Base-by-base conservation (phyloP, 2,329 filamentous ascomycete species). In the Onygenales sp. region DNA sequence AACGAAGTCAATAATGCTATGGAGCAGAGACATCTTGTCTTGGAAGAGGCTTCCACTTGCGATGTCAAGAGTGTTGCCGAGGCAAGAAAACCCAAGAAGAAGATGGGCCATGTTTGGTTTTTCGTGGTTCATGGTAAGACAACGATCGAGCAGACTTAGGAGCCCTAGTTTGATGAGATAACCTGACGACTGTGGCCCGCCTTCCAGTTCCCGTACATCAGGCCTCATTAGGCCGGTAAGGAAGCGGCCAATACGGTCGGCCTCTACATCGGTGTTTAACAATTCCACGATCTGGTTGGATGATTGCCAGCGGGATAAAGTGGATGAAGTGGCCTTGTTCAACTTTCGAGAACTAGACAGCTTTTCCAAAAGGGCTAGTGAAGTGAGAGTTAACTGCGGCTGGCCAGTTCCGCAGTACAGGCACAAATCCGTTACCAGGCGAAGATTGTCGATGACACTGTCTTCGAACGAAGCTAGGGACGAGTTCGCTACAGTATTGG, bases 391-490 rank as follows among this genome's bases (percentile, higher is more conserved):
- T 51, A 98, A 75, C 11, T 86, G 82, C 38, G 89, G 81, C 62
- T 96, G 88, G 0, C 87, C 87, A 52, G 91, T 85, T 11, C 89
- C 87, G 61, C 90, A 92, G 67, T 93, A 96, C 35, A 88, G 80
- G 33, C 91, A 91, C 27, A 98, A 75, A 59, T 93, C 85, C 3
- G 90, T 84, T 42, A 97, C 81, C 6, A 95, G 74, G 43, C 80
- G 77, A 32, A 98, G 74, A 61, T 93, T 86, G 54, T 85, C 89
- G 41, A 95, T 77, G 17, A 98, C 77, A 7, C 89, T 90, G 64
- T 98, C 94, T 66, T 97, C 92, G 62, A 98, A 92, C 0, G 87
- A 91, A n/a, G 86, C 78, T 60, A 92, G 87, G 0, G 89, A 84
- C 5, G 86, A 81, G 61, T 87, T 89, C 0, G 85, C 80, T 21